Evolutionary conservation across 2,329 filamentous ascomycete species (phyloP), one percentile per base, ranked within the genome.

Genomic region (Fusarium pininemorale): DNA sequence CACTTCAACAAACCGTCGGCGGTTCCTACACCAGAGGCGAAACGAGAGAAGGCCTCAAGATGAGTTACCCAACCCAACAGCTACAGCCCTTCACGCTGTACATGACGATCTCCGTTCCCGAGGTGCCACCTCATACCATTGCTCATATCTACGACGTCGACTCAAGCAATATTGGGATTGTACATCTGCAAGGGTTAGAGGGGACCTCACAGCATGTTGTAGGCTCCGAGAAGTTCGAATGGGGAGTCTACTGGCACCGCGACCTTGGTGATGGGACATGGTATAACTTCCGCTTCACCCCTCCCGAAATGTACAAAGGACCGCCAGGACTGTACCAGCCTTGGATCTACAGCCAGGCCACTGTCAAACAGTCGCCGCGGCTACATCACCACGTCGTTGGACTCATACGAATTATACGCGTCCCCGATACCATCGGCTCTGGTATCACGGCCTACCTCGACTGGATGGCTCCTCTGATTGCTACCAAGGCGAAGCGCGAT

Each of bases 211-310:
- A 76, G 11, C 51, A 74, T 38, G 71, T 74, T 28, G 57, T 69
- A 26, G 75, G 65, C 9, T 70, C 68, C 11, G 79, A 81, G 44
- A 79, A 82, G 48, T 83, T 83, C 53, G 74, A 77, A 71, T 83
- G 81, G 82, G 81, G 80, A n/a, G 63, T 83, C 53, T 83, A 83
- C 71, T 81, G 77, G 69, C 79, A 83, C 58, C 77, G 78, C 42
- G 63, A 61, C 47, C 66, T 71, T 28, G 68, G 69, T 30, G 68
- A 78, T 38, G 77, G 81, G 28, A 78, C 75, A 14, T 79, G 78
- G 79, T 80, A 81, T 64, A 72, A 59, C 37, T 73, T 72, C 58
- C 65, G 60, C 42, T 68, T 48, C 41, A 53, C 50, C 10, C 28
- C 53, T 12, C 51, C 48, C 26, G 30, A n/a, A 13, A 53, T 68